phyloP scores from a whole-genome alignment of 2,329 filamentous ascomycete genomes.

The Triangularia setosa region DNA sequence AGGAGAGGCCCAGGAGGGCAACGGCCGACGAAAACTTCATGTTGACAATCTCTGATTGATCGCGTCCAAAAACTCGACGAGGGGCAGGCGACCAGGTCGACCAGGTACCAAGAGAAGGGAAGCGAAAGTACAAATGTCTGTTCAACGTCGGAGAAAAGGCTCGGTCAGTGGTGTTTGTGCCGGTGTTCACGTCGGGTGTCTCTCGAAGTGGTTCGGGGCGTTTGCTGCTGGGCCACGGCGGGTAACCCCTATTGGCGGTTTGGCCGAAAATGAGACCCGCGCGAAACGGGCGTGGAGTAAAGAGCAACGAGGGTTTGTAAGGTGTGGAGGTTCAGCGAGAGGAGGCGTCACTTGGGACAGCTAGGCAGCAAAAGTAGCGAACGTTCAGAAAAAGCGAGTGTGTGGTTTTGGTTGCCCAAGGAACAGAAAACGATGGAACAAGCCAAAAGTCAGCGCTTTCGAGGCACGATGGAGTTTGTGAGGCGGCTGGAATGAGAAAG shows the following conservation, averaged over 20 bases:
- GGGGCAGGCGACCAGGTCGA: background rate
- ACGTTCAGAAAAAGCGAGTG: conserved; percentile 20
- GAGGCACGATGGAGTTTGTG: conserved; percentile 7
- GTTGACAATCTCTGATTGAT: conserved; percentile 7
- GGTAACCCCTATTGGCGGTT: conserved; percentile 24
- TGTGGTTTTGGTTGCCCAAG: conserved; percentile 23
- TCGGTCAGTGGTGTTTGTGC: conserved; percentile 16
- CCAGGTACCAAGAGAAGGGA: background rate
- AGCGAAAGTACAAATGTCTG: conserved; percentile 4
- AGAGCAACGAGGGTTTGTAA: conserved; percentile 6
- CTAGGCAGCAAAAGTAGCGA: conserved; percentile 18
- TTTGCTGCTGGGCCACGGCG: conserved; percentile 16
- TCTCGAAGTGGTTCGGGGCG: conserved; percentile 18
- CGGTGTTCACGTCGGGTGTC: conserved; percentile 10
- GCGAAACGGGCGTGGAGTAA: conserved; percentile 13
- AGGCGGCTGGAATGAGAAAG: conserved; percentile 22
- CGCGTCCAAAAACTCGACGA: background rate
- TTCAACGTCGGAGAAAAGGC: conserved; percentile 22
- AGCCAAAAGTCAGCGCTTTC: background rate
- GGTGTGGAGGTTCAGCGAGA: background rate
- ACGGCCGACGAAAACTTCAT: conserved; percentile 52
- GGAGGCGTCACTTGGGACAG: background rate
- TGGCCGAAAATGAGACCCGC: conserved; percentile 22
- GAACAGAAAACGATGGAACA: conserved; percentile 20
- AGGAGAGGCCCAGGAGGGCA: conserved; percentile 49